These are phyloP conservation scores for Eimeria necatrix DNA, from an alignment of 169 alveolate species.

Conservation along the genomic window DNA sequence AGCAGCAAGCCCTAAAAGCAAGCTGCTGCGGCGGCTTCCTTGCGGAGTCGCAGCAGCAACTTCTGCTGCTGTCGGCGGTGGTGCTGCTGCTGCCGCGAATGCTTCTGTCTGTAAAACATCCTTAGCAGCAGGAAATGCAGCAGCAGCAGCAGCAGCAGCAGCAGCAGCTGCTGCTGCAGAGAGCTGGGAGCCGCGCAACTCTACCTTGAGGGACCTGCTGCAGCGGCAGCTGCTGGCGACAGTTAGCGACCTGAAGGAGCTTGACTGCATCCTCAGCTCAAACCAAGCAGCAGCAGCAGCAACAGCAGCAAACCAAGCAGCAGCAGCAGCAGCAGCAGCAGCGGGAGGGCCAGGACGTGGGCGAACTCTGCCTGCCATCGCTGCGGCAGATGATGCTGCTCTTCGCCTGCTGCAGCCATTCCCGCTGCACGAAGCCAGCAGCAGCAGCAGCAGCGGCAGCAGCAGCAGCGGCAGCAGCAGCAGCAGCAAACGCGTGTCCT, in stretches of 20 bases:
- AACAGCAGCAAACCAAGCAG: not conserved
- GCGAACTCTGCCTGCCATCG: not conserved
- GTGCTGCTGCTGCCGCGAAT: no score
- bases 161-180: not conserved
- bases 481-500: not conserved
- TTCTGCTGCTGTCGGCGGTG: no score
- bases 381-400: not conserved
- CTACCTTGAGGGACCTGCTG: not conserved
- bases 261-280: not conserved
- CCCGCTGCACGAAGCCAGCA: not conserved
- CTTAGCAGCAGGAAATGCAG: not conserved
- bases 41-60: no score
- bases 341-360: not conserved
- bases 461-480: not conserved
- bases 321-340: not conserved
- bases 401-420: not conserved
- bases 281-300: not conserved
- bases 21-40: no score
- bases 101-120: not conserved
- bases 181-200: not conserved
- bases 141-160: not conserved
- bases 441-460: not conserved
- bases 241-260: not conserved
- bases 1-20: no score
- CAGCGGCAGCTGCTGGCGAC: constrained; percentile 2